A percentile compares a stretch with the other conserved stretches of the same genome.
These are phyloP conservation scores for Fonsecaea monophora DNA, from an alignment of 2,329 filamentous ascomycete genomes.

Conservation along the genomic window DNA sequence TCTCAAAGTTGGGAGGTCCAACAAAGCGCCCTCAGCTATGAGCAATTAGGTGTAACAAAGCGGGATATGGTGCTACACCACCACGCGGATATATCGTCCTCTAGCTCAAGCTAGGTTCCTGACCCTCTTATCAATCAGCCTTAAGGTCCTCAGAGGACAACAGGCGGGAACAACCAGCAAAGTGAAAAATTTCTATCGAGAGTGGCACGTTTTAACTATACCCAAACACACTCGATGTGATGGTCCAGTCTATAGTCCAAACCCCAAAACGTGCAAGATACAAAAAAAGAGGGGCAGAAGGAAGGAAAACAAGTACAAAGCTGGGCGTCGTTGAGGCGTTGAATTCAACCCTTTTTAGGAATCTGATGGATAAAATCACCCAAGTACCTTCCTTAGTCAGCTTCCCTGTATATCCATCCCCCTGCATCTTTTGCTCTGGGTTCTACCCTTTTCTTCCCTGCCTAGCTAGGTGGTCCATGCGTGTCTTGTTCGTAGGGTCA, in stretches of 20 bases:
- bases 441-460: too few species aligned
- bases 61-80: background rate
- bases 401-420: too few species aligned
- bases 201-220: background rate
- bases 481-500: too few species aligned
- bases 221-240: background rate
- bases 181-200: background rate
- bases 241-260: background rate
- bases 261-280: background rate
- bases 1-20: too few species aligned
- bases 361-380: too few species aligned
- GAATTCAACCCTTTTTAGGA: background rate
- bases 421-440: too few species aligned
- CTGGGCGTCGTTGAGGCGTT: background rate
- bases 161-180: too few species aligned
- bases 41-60: background rate
- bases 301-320: background rate
- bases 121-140: too few species aligned
- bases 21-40: background rate
- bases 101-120: too few species aligned
- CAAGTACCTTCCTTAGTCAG: too few species aligned
- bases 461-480: too few species aligned
- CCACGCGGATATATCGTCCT: background rate
- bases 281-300: background rate
- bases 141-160: too few species aligned